phyloP scores from a whole-genome alignment of 2,329 filamentous ascomycete genomes.

The Sarocladium strictum region DNA sequence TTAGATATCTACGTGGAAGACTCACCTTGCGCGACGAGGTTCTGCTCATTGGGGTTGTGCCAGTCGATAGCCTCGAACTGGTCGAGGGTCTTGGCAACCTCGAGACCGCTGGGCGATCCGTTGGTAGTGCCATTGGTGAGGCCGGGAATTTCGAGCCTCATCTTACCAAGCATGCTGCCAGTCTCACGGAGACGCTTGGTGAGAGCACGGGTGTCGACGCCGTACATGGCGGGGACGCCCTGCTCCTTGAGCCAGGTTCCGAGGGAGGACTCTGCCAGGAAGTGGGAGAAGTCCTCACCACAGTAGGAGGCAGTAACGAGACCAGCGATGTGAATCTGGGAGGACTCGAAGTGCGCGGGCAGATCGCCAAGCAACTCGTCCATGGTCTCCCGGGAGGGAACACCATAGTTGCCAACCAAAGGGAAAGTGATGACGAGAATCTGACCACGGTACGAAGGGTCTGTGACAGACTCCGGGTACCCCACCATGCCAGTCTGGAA shows the following conservation, averaged over 20 bases:
- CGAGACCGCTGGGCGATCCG: conserved; percentile 31
- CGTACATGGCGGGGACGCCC: conserved; percentile 87
- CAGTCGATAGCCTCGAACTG: conserved; percentile 78
- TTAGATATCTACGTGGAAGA: conserved; percentile 17
- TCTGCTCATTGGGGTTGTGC: conserved; percentile 87
- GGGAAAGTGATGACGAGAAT: conserved; percentile 97
- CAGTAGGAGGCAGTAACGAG: conserved; percentile 87
- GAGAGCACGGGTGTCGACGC: conserved; percentile 85
- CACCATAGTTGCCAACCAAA: conserved; percentile 94
- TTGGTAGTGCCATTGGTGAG: conserved; percentile 38
- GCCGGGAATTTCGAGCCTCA: conserved; percentile 62
- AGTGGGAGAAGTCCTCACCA: conserved; percentile 93
- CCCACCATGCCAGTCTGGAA: conserved; percentile 99
- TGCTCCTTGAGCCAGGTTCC: conserved; percentile 96
- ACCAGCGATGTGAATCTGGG: conserved; percentile 87
- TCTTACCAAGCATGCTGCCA: conserved; percentile 91
- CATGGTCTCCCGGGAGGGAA: conserved; percentile 77
- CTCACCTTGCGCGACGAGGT: conserved; percentile 92
- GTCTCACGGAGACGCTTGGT: conserved; percentile 92
- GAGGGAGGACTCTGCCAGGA: conserved; percentile 82
- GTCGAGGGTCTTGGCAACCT: conserved; percentile 22
- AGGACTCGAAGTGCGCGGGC: conserved; percentile 89
- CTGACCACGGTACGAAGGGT: conserved; percentile 84
- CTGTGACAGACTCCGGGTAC: conserved; percentile 89
- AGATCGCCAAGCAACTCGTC: conserved; percentile 81